Base-by-base conservation (phyloP, 2,329 filamentous ascomycete genomes). In the Mollisiaceae sp. region DNA sequence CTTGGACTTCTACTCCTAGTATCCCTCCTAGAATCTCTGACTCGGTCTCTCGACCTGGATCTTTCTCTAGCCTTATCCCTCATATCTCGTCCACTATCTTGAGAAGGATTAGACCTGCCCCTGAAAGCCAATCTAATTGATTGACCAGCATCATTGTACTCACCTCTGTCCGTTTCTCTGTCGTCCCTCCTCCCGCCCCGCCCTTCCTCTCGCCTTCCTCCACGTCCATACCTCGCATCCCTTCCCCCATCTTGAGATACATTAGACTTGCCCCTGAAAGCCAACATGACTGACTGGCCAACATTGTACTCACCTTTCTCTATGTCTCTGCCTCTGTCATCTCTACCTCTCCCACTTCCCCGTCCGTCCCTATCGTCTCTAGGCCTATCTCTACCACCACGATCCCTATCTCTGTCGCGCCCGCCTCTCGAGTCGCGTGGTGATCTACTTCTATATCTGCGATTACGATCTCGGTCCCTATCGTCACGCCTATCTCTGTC, bases 391-490 rank as follows among this genome's bases (percentile, higher is more conserved):
- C 64, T 62, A 35, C 59, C 59, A 4, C 63, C 69, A 50, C 70
- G 63, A 59, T 67, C 60, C 55, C 62, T 18, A 59, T 65, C 65
- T 63, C 71, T 65, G 4, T 61, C 78, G 62, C 79, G 76, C 35
- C 65, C 65, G 12, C 60, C 65, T 57, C 67, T 70, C 24, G 60
- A 59, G 55, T 70, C 73, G 27, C 64, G 68, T 8, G 73, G 74
- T 18, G 74, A 75, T 2, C 75, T 65, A 63, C 73, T 74, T 57
- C 75, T 67, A 61, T 76, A 75, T 63, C 79, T 77, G n/a, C 76
- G 73, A 35, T 78, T 73, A 60, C 74, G 70, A n/a, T 69, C 74
- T 12, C 72, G 65, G 43, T 71, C 64, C 43, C 72, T 72, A 58
- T 78, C 75, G 9, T 75, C 75, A 35, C 74, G 69, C 50, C 75